phyloP scores from a whole-genome alignment of 768 basidiomycete species.

The Leucocoprinus birnbaumii region DNA sequence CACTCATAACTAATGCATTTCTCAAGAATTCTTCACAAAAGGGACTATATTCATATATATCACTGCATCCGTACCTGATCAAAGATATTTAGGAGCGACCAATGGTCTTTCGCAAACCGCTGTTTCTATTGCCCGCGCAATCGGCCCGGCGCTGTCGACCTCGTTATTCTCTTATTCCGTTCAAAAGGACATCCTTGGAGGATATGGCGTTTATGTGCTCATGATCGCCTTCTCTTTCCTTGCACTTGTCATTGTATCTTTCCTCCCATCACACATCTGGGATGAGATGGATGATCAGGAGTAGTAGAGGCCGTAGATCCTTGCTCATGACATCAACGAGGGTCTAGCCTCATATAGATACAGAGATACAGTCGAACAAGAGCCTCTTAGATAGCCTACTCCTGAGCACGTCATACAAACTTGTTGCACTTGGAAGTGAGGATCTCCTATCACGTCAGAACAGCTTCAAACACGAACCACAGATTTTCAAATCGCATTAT shows the following conservation, averaged over 20 bases:
- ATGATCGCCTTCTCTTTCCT: constrained; percentile 29
- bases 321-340: no score
- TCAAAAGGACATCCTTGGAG: constrained; percentile 41
- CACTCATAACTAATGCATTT: background rate
- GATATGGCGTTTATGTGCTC: constrained; percentile 43
- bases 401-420: no score
- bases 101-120: constrained; percentile 49
- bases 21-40: constrained; percentile 14
- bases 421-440: no score
- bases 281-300: no score
- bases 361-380: no score
- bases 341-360: no score
- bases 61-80: constrained; percentile 46
- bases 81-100: constrained; percentile 45
- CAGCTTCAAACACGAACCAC: no score
- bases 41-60: constrained; percentile 50
- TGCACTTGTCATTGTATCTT: constrained; percentile 27
- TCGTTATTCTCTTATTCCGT: constrained; percentile 55
- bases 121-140: constrained; percentile 41
- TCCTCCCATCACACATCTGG: constrained; percentile 36
- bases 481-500: no score
- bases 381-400: no score
- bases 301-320: no score
- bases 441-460: no score
- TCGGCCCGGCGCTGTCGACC: constrained; percentile 46